These are phyloP conservation scores for Daldinia vernicosa DNA, from an alignment of 495 filamentous ascomycete genomes.

Conservation along the genomic window DNA sequence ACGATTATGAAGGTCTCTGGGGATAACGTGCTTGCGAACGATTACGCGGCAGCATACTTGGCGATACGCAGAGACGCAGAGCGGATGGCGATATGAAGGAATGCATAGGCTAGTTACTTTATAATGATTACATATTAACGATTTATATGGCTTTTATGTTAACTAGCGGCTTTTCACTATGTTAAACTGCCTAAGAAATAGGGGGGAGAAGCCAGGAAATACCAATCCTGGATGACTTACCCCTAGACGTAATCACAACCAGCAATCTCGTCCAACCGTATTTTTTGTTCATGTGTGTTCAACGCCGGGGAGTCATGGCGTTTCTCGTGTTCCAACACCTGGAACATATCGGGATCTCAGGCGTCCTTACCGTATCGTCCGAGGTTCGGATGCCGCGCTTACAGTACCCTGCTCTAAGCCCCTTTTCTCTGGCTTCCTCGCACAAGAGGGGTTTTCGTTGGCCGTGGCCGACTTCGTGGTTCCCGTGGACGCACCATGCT, in stretches of 20 bases:
- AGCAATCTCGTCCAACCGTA: too few relatives aligned
- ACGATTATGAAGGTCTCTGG: slow-evolving; percentile 79
- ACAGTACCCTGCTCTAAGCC: background rate
- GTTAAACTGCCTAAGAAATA: too few relatives aligned
- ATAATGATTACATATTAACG: background rate
- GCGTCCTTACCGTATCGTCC: background rate
- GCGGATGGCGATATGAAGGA: slow-evolving; percentile 27
- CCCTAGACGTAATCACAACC: too few relatives aligned
- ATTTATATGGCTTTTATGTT: background rate
- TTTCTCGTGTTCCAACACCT: background rate
- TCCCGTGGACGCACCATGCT: background rate
- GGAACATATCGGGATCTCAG: background rate
- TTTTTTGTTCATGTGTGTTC: too few relatives aligned
- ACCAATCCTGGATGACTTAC: too few relatives aligned
- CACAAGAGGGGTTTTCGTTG: background rate
- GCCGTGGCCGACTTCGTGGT: background rate
- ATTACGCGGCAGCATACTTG: slow-evolving; percentile 76
- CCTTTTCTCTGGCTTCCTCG: background rate
- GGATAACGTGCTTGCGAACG: slow-evolving; percentile 74
- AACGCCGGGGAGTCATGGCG: background rate
- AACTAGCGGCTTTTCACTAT: background rate
- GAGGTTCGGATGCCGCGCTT: background rate
- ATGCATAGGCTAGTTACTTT: background rate
- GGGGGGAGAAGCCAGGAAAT: too few relatives aligned
- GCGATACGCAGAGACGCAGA: slow-evolving; percentile 61